Conservation (phyloP, 805 yeast genomes). For the Naumovozyma castellii region DNA sequence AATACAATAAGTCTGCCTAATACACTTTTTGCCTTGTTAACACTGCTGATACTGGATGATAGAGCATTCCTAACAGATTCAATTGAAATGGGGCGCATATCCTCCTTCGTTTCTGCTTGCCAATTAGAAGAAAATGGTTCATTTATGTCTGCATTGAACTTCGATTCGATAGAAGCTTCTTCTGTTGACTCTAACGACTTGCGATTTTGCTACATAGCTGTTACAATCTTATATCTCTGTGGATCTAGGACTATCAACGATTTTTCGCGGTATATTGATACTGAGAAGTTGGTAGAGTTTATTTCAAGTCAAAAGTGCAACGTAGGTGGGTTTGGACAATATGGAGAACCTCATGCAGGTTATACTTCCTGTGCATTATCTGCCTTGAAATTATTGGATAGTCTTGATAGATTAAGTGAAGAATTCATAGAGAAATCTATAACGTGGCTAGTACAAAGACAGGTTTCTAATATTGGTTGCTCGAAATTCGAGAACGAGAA, state of each 20-base stretch:
- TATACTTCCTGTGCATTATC: constrained; percentile 77
- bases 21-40: constrained; percentile 62
- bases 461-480: constrained; percentile 28
- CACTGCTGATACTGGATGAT: constrained; percentile 42
- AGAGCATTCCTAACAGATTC: constrained; percentile 32
- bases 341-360: constrained; percentile 75
- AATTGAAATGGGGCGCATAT: constrained; percentile 36
- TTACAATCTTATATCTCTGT: constrained; percentile 47
- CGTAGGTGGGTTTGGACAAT: constrained; percentile 66
- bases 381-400: constrained; percentile 38
- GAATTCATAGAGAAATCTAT: constrained; percentile 34
- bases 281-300: constrained; percentile 32
- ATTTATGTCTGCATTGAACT: constrained; percentile 40
- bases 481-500: constrained; percentile 11
- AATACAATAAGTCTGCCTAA: constrained; percentile 54
- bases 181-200: constrained; percentile 55
- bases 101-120: constrained; percentile 47
- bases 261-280: constrained; percentile 35
- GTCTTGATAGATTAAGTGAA: constrained; percentile 12
- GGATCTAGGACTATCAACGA: constrained; percentile 20
- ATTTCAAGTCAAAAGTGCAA: constrained; percentile 31
- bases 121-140: constrained; percentile 50
- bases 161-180: constrained; percentile 21
- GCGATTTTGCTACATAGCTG: constrained; percentile 67
- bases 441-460: constrained; percentile 58